Evolutionary conservation across 768 basidiomycete genomes (phyloP), one percentile per base, ranked within the genome.

Genomic region (Pisolithus microcarpus): DNA sequence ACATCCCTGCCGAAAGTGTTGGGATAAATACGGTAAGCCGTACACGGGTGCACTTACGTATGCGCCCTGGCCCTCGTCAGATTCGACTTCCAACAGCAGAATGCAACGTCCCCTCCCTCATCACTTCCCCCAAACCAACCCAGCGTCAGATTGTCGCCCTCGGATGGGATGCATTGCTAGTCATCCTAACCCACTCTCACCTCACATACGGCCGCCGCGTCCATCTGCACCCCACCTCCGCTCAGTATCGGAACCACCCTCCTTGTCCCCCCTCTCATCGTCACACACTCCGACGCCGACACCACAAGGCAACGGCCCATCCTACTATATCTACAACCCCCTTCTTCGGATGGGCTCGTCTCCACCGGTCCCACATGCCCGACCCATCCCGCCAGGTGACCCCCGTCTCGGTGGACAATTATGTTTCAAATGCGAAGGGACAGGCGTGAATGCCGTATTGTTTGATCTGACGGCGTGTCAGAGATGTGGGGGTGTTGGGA

Each of bases 1-100:
- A 1, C 70, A 80, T 50, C 84, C 87, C 6, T 90, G 89, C 60
- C 71, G 73, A 52, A 78, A 76, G 50, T 91, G 90, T 69, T 91
- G 88, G 89, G 68, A 74, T 6, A 82, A 81, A 56, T 83, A 84
- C 65, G 74, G 75, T 0, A 80, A 77, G 56, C 71, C 75, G 0
- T 91, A 81, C 64, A 60, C 71, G 0, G 84, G 84, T 3, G 77
- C 84, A 5, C 66, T 89, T 15, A 70, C 74, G 0, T 82, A 81
- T 58, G 75, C 77, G 47, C 56, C 72, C 10, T 76, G 78, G 61
- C 50, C 65, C 0, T 49, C 66, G 2, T 54, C 62, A 0, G 48
- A 42, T 16, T 58, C 54, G 3, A 48, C 56, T 46, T 51, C 58
- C 7, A 56, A 23, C 10, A 44, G 43, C 26, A 44, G 63, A 37